These are phyloP conservation scores for Eimeria falciformis DNA, from an alignment of 169 alveolate species.

Conservation along the genomic window DNA sequence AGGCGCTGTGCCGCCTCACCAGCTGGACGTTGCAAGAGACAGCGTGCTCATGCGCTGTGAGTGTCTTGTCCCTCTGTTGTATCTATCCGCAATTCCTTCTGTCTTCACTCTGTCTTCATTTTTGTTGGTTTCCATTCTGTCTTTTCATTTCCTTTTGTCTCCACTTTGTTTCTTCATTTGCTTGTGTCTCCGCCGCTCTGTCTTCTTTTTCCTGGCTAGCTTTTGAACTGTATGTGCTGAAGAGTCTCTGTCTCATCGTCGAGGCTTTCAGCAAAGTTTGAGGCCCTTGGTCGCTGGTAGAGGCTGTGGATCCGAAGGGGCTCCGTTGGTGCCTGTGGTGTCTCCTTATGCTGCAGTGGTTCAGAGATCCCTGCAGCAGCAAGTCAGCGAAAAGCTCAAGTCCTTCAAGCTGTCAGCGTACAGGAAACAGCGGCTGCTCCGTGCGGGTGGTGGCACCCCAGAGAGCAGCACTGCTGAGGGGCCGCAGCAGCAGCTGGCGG, in stretches of 20 bases:
- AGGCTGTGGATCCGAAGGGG: neutral
- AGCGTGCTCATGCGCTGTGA: neutral
- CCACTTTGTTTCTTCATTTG: no score
- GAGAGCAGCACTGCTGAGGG: neutral
- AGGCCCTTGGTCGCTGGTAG: no score
- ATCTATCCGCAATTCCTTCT: no score
- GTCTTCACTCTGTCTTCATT: no score
- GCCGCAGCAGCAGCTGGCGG: conserved; percentile 16
- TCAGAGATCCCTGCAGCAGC: neutral
- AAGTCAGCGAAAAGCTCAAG: neutral
- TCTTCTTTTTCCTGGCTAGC: neutral
- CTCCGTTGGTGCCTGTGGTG: no score
- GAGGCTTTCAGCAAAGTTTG: no score
- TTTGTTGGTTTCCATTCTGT: no score
- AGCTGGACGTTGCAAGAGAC: conserved; percentile 21
- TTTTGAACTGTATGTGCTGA: neutral
- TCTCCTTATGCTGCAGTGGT: neutral
- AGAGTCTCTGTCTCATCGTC: neutral
- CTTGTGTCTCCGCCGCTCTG: neutral
- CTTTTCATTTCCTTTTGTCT: no score
- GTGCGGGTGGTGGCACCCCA: neutral
- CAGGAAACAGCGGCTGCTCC: neutral
- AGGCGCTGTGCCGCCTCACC: neutral
- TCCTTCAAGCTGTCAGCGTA: neutral
- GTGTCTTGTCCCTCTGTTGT: no score